Evolutionary conservation across 148 eudicot species (phyloP), one percentile per base, ranked within the genome.

Genomic region (Hydrangea macrophylla): DNA sequence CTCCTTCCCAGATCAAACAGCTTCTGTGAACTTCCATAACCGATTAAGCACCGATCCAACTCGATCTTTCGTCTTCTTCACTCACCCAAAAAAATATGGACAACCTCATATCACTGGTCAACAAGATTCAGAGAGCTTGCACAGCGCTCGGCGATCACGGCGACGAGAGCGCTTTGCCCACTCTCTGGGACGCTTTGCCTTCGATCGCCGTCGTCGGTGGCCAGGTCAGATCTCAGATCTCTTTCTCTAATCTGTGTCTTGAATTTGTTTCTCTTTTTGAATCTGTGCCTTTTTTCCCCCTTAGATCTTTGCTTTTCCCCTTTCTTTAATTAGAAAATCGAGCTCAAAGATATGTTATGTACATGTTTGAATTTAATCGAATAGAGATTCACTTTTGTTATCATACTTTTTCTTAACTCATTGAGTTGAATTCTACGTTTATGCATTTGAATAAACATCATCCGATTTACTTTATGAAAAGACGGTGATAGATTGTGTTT

Each of bases 131-230:
- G 69, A 79, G 94, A 81, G 99, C 99, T 1, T 94, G 99, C 75
- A 94, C 97, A 11, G 96, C 99, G 5, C 81, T 94, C 2, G 99
- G 99, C 60, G 97, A 91, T 80, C 84, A 90, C 31, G 99, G 99
- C 36, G 99, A 95, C 40, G 99, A 84, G 31, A 87, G 81, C 73
- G 89, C 96, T 37, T 77, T 95, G 83, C 99, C 99, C 7, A 95
- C 99, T 66, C 93, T 95, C 42, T 95, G 99, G 99, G 99, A 95
- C 42, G 88, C 97, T 58, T 78, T 95, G 6, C 99, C 99, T 50
- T 84, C 99, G n/a, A 95, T 95, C 58, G 96, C 99, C 62, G 99
- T 95, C 75, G 99, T 95, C 70, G 99, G 99, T 64, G 99, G 99
- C 37, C 99, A 95, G 99, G 99, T 95, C 60, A 7, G 32, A 58